Evolutionary conservation across 352 stramenopile species (phyloP), one percentile per base, ranked within the genome.

Genomic region (Bremia lactucae): DNA sequence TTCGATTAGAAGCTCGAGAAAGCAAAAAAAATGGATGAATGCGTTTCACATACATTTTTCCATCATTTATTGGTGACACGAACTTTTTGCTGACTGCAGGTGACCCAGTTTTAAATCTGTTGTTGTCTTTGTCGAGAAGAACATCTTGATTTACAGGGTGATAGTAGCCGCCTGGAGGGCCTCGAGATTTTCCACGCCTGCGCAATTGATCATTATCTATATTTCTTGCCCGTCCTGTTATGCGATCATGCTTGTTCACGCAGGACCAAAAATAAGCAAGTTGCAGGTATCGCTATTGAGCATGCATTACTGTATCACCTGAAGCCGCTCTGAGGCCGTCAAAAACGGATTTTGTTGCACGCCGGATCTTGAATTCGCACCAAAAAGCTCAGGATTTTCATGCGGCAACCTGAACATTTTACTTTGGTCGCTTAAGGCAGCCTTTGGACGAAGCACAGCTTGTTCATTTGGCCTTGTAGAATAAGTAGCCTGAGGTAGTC

Each of bases 141-240:
- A 88, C 37, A 24, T 87, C 60, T 23, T 75, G 70, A 19, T 90
- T 88, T 29, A 88, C 76, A 20, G 78, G 78, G 29, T 90, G 78
- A 42, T 87, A 90, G 2, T 57, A 52, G 6, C 69, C 62, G 31
- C 52, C 53, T 25, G 65, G 55, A 36, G 62, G 63, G 19, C 61
- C 46, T 19, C 65, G 56, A 26, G 51, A 42, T 11, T 63, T 64
- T 25, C 44, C 31, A 10, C 55, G 49, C 1, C 48, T 25, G 8
- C 25, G 41, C 18, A 52, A 34, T 5, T 69, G 43, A 14, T 72
- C 52, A 14, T 68, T 52, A 15, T 74, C 55, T 15, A 66, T 45
- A 20, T 83, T 64, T 31, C 44, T 55, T 6, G 39, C 52, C 41
- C 46, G 59, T 9, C 64, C 67, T 45, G 68, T 72, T 40, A 67